These are phyloP conservation scores for Pichia deserticola DNA, from an alignment of 805 yeast genomes.

Conservation along the genomic window DNA sequence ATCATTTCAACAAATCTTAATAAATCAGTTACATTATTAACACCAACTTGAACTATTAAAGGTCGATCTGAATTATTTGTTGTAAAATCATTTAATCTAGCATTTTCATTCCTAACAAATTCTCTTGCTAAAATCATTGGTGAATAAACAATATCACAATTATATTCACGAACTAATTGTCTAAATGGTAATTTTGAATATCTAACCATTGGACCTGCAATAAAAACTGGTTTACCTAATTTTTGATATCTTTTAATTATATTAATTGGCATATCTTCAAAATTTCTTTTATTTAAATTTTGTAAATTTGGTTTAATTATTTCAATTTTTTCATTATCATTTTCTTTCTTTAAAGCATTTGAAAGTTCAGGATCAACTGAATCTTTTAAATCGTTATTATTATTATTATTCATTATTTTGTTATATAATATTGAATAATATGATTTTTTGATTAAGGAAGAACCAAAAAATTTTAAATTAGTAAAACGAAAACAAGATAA, in stretches of 20 bases:
- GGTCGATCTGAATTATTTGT: slow-evolving; percentile 66
- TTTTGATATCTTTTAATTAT: slow-evolving; percentile 40
- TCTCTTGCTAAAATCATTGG: slow-evolving; percentile 97
- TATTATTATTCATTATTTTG: neutral
- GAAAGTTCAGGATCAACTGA: neutral
- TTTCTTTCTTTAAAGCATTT: neutral
- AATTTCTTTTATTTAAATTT: slow-evolving; percentile 27
- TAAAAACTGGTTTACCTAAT: slow-evolving; percentile 49
- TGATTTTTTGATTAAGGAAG: no score
- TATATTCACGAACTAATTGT: slow-evolving; percentile 63
- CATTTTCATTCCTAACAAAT: slow-evolving; percentile 76
- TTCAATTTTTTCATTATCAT: neutral
- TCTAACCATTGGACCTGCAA: slow-evolving; percentile 95
- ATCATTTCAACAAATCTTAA: slow-evolving; percentile 80
- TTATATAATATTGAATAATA: no score
- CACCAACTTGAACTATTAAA: slow-evolving; percentile 85
- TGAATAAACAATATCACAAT: slow-evolving; percentile 78
- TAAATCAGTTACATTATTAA: slow-evolving; percentile 75
- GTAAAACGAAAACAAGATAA: no score
- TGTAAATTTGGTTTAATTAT: slow-evolving; percentile 13
- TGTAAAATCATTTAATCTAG: slow-evolving; percentile 77
- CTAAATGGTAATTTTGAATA: slow-evolving; percentile 92
- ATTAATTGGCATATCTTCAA: slow-evolving; percentile 44
- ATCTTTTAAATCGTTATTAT: neutral
- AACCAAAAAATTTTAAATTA: no score